Evolutionary conservation across 306 rosid species (phyloP).

Genomic region (Medicago arabica): DNA sequence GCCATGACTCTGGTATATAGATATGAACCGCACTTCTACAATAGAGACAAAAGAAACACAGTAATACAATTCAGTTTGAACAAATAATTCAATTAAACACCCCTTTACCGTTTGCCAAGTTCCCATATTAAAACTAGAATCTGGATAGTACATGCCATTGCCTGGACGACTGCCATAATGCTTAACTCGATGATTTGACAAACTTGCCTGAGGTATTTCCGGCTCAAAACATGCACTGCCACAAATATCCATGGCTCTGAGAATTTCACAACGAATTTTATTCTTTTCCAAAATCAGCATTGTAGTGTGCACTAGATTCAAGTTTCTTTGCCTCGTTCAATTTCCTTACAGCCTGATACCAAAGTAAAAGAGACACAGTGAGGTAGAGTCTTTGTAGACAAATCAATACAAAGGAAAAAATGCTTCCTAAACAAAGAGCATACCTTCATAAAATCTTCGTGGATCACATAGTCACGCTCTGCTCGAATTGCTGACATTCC

Average conservation of each 20-base stretch:
- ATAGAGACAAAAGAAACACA: background rate
- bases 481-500: slow-evolving; percentile 99
- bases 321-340: slow-evolving; percentile 96
- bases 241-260: slow-evolving; percentile 49
- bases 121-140: slow-evolving; percentile 25
- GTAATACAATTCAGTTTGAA: slow-evolving; percentile 24
- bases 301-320: slow-evolving; percentile 89
- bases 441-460: slow-evolving; percentile 98
- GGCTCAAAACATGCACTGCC: slow-evolving; percentile 55
- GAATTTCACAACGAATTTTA: slow-evolving; percentile 36
- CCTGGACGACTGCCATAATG: slow-evolving; percentile 23
- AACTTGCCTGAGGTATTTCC: slow-evolving; percentile 30
- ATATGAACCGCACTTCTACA: slow-evolving; percentile 19
- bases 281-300: slow-evolving; percentile 84
- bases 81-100: slow-evolving; percentile 38
- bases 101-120: slow-evolving; percentile 27
- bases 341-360: slow-evolving; percentile 88
- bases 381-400: background rate
- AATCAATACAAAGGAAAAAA: background rate
- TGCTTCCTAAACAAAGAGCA: slow-evolving; percentile 17
- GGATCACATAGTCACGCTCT: slow-evolving; percentile 94
- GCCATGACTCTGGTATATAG: slow-evolving; percentile 28
- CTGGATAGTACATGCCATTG: slow-evolving; percentile 30
- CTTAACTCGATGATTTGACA: slow-evolving; percentile 29
- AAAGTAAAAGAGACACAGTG: slow-evolving; percentile 2